Conservation (phyloP, 345 rosid genomes). For the Dovyalis caffra region DNA sequence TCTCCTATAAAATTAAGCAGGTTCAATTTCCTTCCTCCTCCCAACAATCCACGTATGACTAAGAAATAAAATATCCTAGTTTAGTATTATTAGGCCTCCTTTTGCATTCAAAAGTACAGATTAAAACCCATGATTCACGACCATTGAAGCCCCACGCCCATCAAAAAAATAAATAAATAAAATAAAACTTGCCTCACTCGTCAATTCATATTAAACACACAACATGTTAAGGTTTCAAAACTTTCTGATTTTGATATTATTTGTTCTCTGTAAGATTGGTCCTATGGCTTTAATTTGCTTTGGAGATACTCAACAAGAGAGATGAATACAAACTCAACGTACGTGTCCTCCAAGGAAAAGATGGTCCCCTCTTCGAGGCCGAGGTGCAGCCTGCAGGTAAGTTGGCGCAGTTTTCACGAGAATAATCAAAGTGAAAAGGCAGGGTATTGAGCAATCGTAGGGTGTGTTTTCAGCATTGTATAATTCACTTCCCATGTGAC, state of each 20-base stretch:
- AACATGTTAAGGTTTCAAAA: not conserved
- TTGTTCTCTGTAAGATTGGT: not conserved
- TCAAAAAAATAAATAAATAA: not conserved
- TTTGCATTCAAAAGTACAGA: slow-evolving; percentile 19
- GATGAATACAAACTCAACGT: not conserved
- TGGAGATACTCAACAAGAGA: not conserved
- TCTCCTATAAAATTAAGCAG: slow-evolving; percentile 8
- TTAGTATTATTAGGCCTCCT: not conserved
- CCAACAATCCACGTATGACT: slow-evolving; percentile 8
- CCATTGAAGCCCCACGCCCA: slow-evolving; percentile 4
- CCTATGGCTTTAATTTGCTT: not conserved
- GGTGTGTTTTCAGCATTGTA: not conserved
- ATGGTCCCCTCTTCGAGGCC: slow-evolving; percentile 38
- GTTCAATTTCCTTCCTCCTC: slow-evolving; percentile 17
- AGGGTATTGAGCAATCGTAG: slow-evolving; percentile 15
- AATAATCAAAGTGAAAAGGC: slow-evolving; percentile 6
- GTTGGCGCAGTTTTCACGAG: not conserved
- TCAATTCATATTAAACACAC: not conserved
- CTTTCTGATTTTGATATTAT: not conserved
- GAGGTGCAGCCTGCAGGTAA: slow-evolving; percentile 6
- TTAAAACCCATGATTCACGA: slow-evolving; percentile 29
- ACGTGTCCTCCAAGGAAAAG: not conserved
- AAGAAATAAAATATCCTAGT: not conserved
- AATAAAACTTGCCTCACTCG: too few relatives aligned
- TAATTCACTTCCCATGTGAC: slow-evolving; percentile 29